These are phyloP conservation scores for Flaveria linearis DNA, from an alignment of 129 eudicot genomes.

Conservation along the genomic window DNA sequence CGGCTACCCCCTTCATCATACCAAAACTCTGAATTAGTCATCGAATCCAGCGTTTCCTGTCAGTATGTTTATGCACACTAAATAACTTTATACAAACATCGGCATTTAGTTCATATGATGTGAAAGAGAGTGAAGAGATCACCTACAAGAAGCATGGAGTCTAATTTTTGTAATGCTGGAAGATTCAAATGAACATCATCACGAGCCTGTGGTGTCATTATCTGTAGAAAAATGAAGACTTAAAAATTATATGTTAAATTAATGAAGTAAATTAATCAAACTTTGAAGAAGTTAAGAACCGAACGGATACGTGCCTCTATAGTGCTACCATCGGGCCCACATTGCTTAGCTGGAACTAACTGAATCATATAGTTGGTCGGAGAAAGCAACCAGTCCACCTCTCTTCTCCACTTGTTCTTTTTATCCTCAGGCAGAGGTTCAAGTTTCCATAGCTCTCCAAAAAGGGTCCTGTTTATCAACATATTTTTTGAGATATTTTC, in stretches of 20 bases:
- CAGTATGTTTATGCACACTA: slow-evolving; percentile 5
- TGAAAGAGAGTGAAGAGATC: slow-evolving; percentile 28
- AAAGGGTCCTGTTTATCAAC: slow-evolving; percentile 59
- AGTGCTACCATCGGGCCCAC: slow-evolving; percentile 58
- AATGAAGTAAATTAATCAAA: not conserved
- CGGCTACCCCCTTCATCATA: slow-evolving; percentile 85
- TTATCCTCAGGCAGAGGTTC: slow-evolving; percentile 79
- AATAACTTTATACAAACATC: slow-evolving; percentile 22
- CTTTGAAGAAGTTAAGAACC: not conserved
- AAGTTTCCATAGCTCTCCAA: slow-evolving; percentile 98
- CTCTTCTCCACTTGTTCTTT: slow-evolving; percentile 73
- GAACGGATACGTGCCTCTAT: slow-evolving; percentile 58
- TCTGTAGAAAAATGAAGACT: slow-evolving; percentile 39
- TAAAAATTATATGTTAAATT: not conserved
- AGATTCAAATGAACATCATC: slow-evolving; percentile 78
- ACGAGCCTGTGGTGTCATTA: slow-evolving; percentile 95
- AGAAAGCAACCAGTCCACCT: slow-evolving; percentile 94
- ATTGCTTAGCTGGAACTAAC: slow-evolving; percentile 88
- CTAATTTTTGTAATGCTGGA: slow-evolving; percentile 82
- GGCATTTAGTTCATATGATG: not conserved
- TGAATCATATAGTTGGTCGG: slow-evolving; percentile 92
- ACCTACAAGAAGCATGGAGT: slow-evolving; percentile 95
- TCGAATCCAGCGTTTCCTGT: slow-evolving; percentile 79
- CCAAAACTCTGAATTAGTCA: slow-evolving; percentile 82
- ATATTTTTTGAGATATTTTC: slow-evolving; percentile 22